Evolutionary conservation across 768 basidiomycete genomes (phyloP).

Genomic region (Mycena venus): DNA sequence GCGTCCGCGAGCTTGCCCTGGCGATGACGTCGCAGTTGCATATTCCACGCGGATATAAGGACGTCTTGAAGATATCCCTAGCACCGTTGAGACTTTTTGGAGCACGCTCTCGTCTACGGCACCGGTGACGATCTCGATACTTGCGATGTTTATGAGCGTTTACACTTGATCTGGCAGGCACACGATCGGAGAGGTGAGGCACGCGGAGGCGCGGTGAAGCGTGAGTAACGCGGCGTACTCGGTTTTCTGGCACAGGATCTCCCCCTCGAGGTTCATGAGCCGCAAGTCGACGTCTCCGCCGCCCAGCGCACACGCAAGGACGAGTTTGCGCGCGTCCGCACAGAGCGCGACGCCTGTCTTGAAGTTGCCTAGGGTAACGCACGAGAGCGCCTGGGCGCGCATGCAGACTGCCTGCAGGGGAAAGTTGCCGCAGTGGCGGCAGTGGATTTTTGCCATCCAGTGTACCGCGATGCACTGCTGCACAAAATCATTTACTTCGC

Average conservation of each 20-base stretch:
- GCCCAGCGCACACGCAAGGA: neutral
- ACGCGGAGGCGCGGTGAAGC: neutral
- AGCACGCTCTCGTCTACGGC: neutral
- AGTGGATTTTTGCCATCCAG: neutral
- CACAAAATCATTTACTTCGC: neutral
- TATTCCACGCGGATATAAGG: neutral
- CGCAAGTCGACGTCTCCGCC: neutral
- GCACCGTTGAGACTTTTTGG: neutral
- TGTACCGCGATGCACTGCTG: neutral
- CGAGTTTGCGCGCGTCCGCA: neutral
- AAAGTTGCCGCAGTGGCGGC: neutral
- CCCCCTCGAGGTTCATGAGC: neutral
- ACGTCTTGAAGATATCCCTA: neutral
- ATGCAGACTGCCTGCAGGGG: neutral
- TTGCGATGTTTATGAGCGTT: neutral
- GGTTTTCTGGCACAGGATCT: neutral
- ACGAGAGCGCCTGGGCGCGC: neutral
- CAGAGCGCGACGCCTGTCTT: neutral
- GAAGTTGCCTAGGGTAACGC: neutral
- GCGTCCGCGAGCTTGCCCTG: neutral
- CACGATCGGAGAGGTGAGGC: neutral
- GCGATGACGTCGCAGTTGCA: neutral
- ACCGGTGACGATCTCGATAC: neutral
- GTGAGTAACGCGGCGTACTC: neutral
- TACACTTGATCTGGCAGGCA: neutral